phyloP scores from a whole-genome alignment of 768 basidiomycete genomes.

The Gloeopeniophorella convolvens region DNA sequence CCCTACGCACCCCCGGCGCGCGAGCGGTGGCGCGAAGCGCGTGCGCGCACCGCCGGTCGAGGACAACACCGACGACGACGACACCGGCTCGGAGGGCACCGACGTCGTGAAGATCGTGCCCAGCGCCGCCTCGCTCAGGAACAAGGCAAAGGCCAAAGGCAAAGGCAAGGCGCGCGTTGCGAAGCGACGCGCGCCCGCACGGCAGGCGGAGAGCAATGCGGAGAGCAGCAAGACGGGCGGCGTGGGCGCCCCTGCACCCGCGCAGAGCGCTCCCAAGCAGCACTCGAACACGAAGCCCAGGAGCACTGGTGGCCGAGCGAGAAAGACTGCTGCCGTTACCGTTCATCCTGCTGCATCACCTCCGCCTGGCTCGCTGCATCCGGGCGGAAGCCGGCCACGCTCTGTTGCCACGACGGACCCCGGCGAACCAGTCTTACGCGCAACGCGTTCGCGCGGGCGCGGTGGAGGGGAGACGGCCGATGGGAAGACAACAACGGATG shows the following conservation, averaged over 20 bases:
- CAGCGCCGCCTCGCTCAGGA: slow-evolving; percentile 15
- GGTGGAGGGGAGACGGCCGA: slow-evolving; percentile 10
- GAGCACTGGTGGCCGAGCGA: neutral
- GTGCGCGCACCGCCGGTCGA: too few species aligned
- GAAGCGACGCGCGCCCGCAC: too few species aligned
- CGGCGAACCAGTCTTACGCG: slow-evolving; percentile 8
- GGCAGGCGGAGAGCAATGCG: too few species aligned
- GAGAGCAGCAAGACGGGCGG: too few species aligned
- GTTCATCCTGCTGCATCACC: neutral
- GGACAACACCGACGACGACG: slow-evolving; percentile 23
- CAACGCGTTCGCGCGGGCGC: slow-evolving; percentile 10
- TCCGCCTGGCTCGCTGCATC: neutral
- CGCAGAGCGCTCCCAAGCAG: neutral
- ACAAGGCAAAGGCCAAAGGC: slow-evolving; percentile 12
- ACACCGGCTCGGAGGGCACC: slow-evolving; percentile 26
- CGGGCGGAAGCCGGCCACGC: slow-evolving; percentile 6
- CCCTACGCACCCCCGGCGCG: slow-evolving; percentile 21
- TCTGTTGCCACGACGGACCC: slow-evolving; percentile 9
- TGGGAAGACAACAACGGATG: slow-evolving; percentile 6
- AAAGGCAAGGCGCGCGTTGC: slow-evolving; percentile 19
- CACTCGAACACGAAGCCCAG: neutral
- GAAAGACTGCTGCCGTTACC: neutral
- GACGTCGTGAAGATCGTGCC: slow-evolving; percentile 27
- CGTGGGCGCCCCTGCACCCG: too few species aligned
- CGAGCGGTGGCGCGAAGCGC: slow-evolving; percentile 23